phyloP scores from a whole-genome alignment of 495 filamentous ascomycete genomes.

The Penicillium parvum region DNA sequence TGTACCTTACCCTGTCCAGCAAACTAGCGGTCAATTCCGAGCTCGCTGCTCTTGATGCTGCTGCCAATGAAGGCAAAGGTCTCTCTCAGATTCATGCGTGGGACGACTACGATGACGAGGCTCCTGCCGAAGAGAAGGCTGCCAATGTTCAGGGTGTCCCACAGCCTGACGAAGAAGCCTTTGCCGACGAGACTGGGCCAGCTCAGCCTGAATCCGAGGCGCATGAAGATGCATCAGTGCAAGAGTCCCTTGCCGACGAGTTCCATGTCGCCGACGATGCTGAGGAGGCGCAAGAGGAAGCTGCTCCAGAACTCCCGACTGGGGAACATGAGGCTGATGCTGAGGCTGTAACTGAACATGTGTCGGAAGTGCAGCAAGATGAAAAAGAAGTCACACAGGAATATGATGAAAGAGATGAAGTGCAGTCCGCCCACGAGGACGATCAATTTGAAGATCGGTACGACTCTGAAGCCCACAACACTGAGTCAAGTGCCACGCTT shows the following conservation, averaged over 20 bases:
- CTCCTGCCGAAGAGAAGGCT: slow-evolving; percentile 12
- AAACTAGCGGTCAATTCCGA: slow-evolving; percentile 38
- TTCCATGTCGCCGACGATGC: slow-evolving; percentile 5
- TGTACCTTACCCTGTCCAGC: slow-evolving; percentile 52
- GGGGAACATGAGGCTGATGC: neutral
- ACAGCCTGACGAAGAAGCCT: slow-evolving; percentile 8
- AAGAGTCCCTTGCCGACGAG: slow-evolving; percentile 3
- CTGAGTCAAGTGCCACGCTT: slow-evolving; percentile 32
- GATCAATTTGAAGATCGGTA: slow-evolving; percentile 17
- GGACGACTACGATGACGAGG: slow-evolving; percentile 33
- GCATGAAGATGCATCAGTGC: neutral
- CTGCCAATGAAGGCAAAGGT: slow-evolving; percentile 55
- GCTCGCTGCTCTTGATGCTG: slow-evolving; percentile 47
- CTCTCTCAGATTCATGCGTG: slow-evolving; percentile 49
- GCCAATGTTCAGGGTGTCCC: slow-evolving; percentile 13
- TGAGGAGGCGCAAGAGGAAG: slow-evolving; percentile 6
- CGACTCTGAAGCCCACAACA: slow-evolving; percentile 27
- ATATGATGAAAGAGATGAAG: too few relatives aligned
- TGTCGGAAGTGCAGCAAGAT: neutral
- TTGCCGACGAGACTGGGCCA: slow-evolving; percentile 6
- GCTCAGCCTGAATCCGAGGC: neutral
- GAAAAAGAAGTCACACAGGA: neutral
- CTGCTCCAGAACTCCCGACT: neutral
- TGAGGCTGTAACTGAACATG: neutral
- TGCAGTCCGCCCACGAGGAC: too few relatives aligned